Evolutionary conservation across 1,284 basidiomycete species (phyloP).

Genomic region (Caloboletus firmus): DNA sequence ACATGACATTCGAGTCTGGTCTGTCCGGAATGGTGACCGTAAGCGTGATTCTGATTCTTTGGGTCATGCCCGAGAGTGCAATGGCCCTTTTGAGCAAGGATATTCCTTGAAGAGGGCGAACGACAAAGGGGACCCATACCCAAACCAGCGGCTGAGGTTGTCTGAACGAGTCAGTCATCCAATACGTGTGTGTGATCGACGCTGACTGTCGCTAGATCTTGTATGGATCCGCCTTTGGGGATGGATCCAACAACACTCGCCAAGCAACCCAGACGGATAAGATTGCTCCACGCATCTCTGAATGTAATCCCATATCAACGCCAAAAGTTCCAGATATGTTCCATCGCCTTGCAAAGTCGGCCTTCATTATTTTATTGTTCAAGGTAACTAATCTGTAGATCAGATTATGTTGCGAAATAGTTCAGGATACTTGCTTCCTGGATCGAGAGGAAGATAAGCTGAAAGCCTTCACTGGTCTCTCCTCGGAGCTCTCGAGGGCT

Average conservation of each 20-base stretch:
- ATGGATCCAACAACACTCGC: constrained; percentile 7
- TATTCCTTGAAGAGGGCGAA: constrained; percentile 31
- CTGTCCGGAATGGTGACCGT: constrained; percentile 21
- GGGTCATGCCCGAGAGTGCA: constrained; percentile 25
- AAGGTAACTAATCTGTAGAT: constrained; percentile 10
- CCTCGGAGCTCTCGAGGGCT: constrained; percentile 45
- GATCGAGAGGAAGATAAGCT: constrained; percentile 43
- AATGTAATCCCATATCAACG: constrained; percentile 6
- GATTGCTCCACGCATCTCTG: neutral
- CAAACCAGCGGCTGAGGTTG: constrained; percentile 30
- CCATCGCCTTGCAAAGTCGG: constrained; percentile 44
- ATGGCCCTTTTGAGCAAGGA: constrained; percentile 13
- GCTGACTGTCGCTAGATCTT: constrained; percentile 21
- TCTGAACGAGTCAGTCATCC: constrained; percentile 30
- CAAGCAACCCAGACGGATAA: constrained; percentile 10
- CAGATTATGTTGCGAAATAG: constrained; percentile 47
- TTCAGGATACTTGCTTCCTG: constrained; percentile 42
- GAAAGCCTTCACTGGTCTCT: constrained; percentile 48
- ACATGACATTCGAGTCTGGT: constrained; percentile 21
- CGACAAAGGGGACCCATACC: constrained; percentile 27
- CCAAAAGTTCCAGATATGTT: constrained; percentile 29
- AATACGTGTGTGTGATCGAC: neutral
- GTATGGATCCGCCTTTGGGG: constrained; percentile 8
- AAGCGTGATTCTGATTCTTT: constrained; percentile 32
- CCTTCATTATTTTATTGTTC: constrained; percentile 2